Evolutionary conservation across 2,329 filamentous ascomycete genomes (phyloP), one percentile per base, ranked within the genome.

Genomic region (Acephala macrosclerotiorum): DNA sequence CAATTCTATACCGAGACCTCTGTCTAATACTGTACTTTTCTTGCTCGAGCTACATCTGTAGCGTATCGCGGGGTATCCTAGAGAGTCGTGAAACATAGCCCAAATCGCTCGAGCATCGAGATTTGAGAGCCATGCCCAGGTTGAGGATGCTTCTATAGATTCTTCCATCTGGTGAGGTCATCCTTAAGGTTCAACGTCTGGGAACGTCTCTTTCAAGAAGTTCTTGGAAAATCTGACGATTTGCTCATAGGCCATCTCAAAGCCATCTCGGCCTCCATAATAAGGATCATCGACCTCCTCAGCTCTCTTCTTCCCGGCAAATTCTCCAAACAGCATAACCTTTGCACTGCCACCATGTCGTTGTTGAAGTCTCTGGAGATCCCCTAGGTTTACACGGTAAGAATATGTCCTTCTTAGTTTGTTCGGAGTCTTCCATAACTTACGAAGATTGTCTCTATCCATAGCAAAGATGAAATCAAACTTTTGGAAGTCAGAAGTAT

Each of bases 391-490:
- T 18, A 53, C 26, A 18, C 20, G 6, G 22, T 53, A 14, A 53
- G n/a, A 18, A 49, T 25, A 11, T 1, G 49, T 12, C 18, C 16
- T 33, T 29, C 12, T 3, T 33, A 4, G 26, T 12, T 53, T 22
- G 8, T 3, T 14, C 11, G 4, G 26, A 18, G 14, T 14, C n/a
- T 5, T 12, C 22, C 12, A 11, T 25, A 20, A 49, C 25, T 53
- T 53, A 53, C 49, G 49, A 53, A 53, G 49, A 77, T 98, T 98
- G 55, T 89, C 87, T 58, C 87, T 84, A 77, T 99, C 96, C 96
- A 99, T 99, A 67, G 92, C 94, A 64, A 99, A 89, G 66, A 99
- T 89, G 80, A 97, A 98, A 79, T 98, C 93, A 75, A 97, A 98
- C 18, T 85, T 84, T 63, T 89, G 82, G 73, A 98, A 96, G 79